Base-by-base conservation (phyloP, 139 green algal species). In the Chlamydomonas incerta region DNA sequence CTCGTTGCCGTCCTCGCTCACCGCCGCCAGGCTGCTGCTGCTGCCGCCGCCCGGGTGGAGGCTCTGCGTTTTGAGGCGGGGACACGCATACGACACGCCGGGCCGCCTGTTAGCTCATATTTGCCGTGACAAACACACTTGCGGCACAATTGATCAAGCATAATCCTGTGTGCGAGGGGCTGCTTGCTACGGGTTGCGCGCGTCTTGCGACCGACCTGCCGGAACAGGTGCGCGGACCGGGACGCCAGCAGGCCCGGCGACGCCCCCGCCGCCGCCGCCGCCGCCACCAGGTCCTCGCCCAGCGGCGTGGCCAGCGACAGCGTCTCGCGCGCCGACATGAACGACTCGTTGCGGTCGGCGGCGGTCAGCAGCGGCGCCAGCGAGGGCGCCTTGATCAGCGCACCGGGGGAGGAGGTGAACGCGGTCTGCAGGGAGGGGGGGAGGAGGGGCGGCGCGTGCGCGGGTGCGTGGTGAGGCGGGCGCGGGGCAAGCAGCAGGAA, bases 341-440 rank as follows among this genome's bases (percentile, higher is more conserved):
- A 83, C 9, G 77, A 83, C 47, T 83, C 77, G 65, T 72, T 83
- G 10, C 77, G 63, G 46, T 83, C 77, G 5, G 63, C 47, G 28
- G 52, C 17, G 1, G 63, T 74, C 21, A 83, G 77, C 8, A 18
- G 5, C 21, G 57, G 58, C 28, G 35, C 75, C 28, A 83, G 75
- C 41, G 41, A 50, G 41, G 41, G 41, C 41, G 41, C 41, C 41
- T 50, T 50, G 41, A 50, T 60, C 9, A 62, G 55, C 20, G 20
- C 8, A 2, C 9, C 55, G 55, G 55, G 20, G 9, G 20, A 23
- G 55, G 18, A 28, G 55, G 55, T 23, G 55, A 6, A 23, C 8
- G 55, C 20, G 55, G 21, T 2, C 55, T 62, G 55, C 55, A 24
- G 55, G 8, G 55, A 11, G 13, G 52, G 15, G 52, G 52, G 13